Base-by-base conservation (phyloP, 2,329 filamentous ascomycete species). In the Chalaropsis thielavioides region DNA sequence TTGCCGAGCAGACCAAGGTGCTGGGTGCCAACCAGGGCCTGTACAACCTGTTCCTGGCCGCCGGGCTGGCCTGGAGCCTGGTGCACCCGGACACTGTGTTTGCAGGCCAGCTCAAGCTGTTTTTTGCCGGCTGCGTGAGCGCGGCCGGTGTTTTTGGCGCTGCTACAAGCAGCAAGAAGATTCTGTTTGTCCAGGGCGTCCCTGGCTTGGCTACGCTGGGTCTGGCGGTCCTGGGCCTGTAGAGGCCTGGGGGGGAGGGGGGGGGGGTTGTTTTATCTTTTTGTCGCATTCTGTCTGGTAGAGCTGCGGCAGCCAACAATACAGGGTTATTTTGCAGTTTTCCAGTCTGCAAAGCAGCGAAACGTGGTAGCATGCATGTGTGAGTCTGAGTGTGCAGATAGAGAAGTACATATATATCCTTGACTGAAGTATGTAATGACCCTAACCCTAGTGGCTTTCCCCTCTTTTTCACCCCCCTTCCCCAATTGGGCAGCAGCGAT, bases 11-110 rank as follows among this genome's bases (percentile, higher is more conserved):
- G 70, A 79, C 77, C 2, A 75, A 74, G 67, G 69, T 72, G 3
- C 72, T 81, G 43, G 79, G 77, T 59, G 77, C 77, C 63, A 81
- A 81, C 70, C 79, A 81, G 69, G 79, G 79, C 22, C 73, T 81
- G 5, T 81, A 81, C 72, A 81, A 81, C 69, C 79, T 79, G 51
- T 80, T 81, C 64, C 72, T 81, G n/a, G 76, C 78, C 2, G 78
- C 78, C 1, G 79, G 79, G 0, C 70, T 81, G 1, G 66, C 72
- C 31, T 81, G 79, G 79, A 74, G 76, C 2, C 68, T 80, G n/a
- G n/a, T 72, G 2, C 78, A 81, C 69, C 77, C 79, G 0, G 73
- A 74, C 5, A 64, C 72, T 6, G 75, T 71, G 44, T 76, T 81
- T 66, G 75, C 73, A 17, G 68, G 64, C 2, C 76, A 81, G 71